Evolutionary conservation across 352 stramenopile species (phyloP), one percentile per base, ranked within the genome.

Genomic region (Saprolegnia diclina): DNA sequence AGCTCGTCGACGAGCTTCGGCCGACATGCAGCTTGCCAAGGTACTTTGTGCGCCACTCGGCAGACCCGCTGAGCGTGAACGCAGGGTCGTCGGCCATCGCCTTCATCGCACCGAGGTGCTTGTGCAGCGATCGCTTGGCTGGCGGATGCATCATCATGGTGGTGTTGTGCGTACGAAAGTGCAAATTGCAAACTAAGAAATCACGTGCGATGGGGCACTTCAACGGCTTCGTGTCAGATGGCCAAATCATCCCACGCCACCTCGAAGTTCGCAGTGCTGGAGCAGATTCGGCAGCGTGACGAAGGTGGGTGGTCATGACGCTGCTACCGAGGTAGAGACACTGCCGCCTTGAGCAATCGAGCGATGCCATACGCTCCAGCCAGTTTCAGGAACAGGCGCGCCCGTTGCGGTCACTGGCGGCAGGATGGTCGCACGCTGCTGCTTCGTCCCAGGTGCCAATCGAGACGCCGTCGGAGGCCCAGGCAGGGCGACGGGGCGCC

Each of bases 11-110:
- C 19, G 22, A 37, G 6, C 6, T 64, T 37, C 29, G 42, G 26
- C 35, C 50, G 48, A 69, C 61, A 18, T n/a, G 45, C 18, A 69
- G 63, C 53, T 69, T 69, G n/a, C 46, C 50, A 18, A 69, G 50
- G 38, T 69, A 69, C 53, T 69, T 69, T 35, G n/a, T 62, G 19
- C 63, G 63, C 63, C 63, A 69, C 53, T 69, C 63, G 19, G 50
- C 46, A n/a, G 63, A 69, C 16, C 53, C 37, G 32, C 44, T 62
- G 9, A 52, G 48, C 16, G 63, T 45, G 11, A 69, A 35, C 13
- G 53, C 19, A 26, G 26, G 24, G 10, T 56, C 50, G 18, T 69
- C 63, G 19, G 32, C 16, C 19, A 24, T 44, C 45, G 52, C 29
- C 37, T 67, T 67, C 62, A 67, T 59, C 35, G 63, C 63, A 4